Evolutionary conservation across 2,329 filamentous ascomycete genomes (phyloP), one percentile per base, ranked within the genome.

Genomic region (Penicillium sumatraense): DNA sequence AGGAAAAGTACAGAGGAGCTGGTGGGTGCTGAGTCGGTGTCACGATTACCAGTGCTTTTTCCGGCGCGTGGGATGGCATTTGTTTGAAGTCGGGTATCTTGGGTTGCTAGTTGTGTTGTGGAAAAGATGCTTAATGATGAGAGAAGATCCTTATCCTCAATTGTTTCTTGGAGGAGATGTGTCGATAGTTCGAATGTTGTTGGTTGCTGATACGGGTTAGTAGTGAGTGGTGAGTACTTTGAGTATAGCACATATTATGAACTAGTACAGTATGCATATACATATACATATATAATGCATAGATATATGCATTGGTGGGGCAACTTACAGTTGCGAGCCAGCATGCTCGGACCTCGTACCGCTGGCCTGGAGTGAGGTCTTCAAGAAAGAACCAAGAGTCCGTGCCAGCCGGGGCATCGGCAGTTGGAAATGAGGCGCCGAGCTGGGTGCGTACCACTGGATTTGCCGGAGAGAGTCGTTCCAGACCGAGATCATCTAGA

Each of bases 311-410:
- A 24, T 8, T 48, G 11, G 44, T 5, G 42, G n/a, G 2, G 16
- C 1, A 14, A 51, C 89, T 75, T 82, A 96, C 93, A 57, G 89
- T 95, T 36, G 95, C 95, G 57, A 91, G 83, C 93, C 93, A 99
- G 77, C 93, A 98, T 56, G 97, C 82, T 51, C 95, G 87, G 46
- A 96, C 83, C 79, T 99, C 95, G 80, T 98, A 97, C 62, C 92
- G 84, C 68, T 89, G 88, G 10, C 86, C 85, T 31, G 85, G 82
- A n/a, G 76, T 80, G 51, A 99, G 80, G 29, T 81, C 78, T 53
- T 89, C 83, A 5, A 99, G 83, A 7, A 93, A 77, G 63, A 92
- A 84, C 95, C 95, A 98, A 24, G 89, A 88, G 49, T 87, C 80
- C 10, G 80, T 75, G 7, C 90, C 91, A 11, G 78, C 71, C 9